Conservation (phyloP, 805 yeast genomes). For the Geotrichum ghanense region DNA sequence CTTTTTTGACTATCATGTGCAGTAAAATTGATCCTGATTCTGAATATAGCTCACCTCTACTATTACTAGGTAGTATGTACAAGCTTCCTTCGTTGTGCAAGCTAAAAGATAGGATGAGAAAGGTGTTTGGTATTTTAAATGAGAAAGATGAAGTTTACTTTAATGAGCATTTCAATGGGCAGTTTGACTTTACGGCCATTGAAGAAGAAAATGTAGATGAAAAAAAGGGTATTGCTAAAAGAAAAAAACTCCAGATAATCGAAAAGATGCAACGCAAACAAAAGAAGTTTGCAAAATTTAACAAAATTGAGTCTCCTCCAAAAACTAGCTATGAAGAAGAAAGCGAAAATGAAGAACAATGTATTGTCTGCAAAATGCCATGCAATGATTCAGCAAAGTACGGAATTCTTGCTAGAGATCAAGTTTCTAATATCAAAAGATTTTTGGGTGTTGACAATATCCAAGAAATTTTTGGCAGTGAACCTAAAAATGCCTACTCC, state of each 20-base stretch:
- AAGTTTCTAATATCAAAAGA: not conserved
- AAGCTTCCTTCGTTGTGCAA: not conserved
- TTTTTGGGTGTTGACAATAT: not conserved
- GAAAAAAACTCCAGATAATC: slow-evolving; percentile 56
- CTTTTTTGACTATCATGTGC: slow-evolving; percentile 5
- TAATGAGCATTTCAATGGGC: slow-evolving; percentile 2
- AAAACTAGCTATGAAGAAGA: too few relatives aligned
- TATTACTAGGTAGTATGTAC: not conserved
- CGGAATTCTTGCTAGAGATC: slow-evolving; percentile 45
- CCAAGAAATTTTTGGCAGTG: not conserved
- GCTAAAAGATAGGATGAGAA: not conserved
- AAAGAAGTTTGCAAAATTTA: slow-evolving; percentile 52
- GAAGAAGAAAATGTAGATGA: slow-evolving; percentile 36
- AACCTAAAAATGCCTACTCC: not conserved
- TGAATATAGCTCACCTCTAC: not conserved
- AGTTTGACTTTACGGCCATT: not conserved
- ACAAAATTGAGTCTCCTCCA: slow-evolving; percentile 19
- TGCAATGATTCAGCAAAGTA: slow-evolving; percentile 52
- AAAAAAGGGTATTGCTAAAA: slow-evolving; percentile 38
- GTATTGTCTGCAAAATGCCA: slow-evolving; percentile 76
- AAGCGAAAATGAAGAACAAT: slow-evolving; percentile 30
- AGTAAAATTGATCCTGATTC: not conserved
- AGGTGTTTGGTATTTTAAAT: not conserved
- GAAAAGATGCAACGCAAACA: slow-evolving; percentile 77
- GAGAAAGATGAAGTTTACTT: not conserved